Evolutionary conservation across 2,329 filamentous ascomycete species (phyloP).

Genomic region (Aspergillus jensenii): DNA sequence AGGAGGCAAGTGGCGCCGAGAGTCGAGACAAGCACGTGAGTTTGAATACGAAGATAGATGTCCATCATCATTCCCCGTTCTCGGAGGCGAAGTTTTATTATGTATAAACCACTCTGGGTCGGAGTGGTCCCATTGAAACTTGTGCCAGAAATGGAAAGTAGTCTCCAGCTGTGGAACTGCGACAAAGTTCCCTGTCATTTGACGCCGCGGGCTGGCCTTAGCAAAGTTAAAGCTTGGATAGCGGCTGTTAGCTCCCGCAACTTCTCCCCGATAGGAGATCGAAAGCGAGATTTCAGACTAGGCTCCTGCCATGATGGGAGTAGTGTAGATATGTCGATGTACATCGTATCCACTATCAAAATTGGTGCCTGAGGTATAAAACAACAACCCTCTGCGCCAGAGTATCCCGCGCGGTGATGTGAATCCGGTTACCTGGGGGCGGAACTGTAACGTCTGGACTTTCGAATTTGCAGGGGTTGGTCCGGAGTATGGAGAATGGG

Average conservation of each 20-base stretch:
- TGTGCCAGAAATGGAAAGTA: too few relatives aligned
- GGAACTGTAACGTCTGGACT: not conserved
- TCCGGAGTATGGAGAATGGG: not conserved
- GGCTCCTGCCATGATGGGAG: not conserved
- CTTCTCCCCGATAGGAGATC: not conserved
- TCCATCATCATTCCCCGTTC: not conserved
- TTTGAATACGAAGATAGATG: not conserved
- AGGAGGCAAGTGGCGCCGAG: not conserved
- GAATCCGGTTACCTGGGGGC: too few relatives aligned
- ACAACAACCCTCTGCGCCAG: too few relatives aligned
- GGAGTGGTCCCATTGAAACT: too few relatives aligned
- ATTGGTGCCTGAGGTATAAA: not conserved
- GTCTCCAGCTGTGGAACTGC: not conserved
- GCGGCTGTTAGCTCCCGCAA: not conserved
- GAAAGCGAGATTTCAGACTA: not conserved
- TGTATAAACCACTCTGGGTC: too few relatives aligned
- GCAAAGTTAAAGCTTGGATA: conserved; percentile 2
- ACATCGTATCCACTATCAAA: not conserved
- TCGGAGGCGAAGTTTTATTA: not conserved
- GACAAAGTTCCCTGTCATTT: not conserved
- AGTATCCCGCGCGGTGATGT: too few relatives aligned
- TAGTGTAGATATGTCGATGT: not conserved
- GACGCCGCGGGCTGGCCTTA: not conserved
- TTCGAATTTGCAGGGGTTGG: not conserved
- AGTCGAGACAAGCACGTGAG: not conserved